Evolutionary conservation across 495 filamentous ascomycete species (phyloP).

Genomic region (Penicillium subrubescens): DNA sequence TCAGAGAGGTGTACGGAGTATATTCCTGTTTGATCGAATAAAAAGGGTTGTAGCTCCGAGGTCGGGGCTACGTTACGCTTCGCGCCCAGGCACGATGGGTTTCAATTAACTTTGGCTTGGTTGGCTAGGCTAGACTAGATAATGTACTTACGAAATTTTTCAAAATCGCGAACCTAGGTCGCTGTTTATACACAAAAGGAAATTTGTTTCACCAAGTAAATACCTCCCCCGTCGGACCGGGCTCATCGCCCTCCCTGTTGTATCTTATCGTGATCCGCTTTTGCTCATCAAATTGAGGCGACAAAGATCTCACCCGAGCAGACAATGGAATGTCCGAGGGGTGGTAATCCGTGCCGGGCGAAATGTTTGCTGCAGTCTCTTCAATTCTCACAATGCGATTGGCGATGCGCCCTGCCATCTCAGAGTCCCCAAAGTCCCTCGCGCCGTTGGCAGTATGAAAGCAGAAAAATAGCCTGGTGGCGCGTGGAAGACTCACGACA

Average conservation of each 20-base stretch:
- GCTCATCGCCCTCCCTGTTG: conserved; percentile 1
- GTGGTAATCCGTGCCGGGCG: conserved; percentile 7
- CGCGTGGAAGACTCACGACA: conserved; percentile 25
- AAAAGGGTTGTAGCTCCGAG: too few relatives aligned
- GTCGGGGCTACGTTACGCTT: too few relatives aligned
- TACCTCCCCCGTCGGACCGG: conserved; percentile 1
- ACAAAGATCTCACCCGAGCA: conserved; percentile 14
- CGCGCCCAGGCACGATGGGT: too few relatives aligned
- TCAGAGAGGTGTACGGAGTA: too few relatives aligned
- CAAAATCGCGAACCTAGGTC: not conserved
- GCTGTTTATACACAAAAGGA: not conserved
- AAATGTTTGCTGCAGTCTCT: conserved; percentile 38
- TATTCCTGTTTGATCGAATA: too few relatives aligned
- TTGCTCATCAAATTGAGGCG: conserved; percentile 9
- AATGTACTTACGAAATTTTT: not conserved
- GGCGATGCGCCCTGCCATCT: conserved; percentile 53
- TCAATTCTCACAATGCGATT: conserved; percentile 55
- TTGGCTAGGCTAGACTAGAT: not conserved
- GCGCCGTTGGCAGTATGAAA: conserved; percentile 28
- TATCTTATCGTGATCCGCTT: conserved; percentile 12
- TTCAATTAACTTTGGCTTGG: not conserved
- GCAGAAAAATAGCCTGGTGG: conserved; percentile 19
- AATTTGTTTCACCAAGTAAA: not conserved
- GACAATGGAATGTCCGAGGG: conserved; percentile 12
- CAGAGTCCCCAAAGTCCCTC: conserved; percentile 65